phyloP scores from a whole-genome alignment of 2,329 filamentous ascomycete genomes.

The Trichoderma cornu-damae region DNA sequence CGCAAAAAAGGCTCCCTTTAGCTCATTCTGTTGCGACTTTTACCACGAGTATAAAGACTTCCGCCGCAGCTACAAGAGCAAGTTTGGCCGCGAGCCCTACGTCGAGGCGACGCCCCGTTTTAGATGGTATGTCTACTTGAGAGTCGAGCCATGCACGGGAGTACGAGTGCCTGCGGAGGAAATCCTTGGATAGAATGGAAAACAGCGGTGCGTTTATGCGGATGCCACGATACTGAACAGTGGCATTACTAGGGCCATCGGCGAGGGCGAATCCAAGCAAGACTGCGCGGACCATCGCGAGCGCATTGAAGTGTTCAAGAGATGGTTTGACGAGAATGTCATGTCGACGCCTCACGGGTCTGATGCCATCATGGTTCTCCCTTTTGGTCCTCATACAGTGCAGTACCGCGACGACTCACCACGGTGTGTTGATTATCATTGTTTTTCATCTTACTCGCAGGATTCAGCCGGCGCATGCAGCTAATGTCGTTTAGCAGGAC shows the following conservation, averaged over 20 bases:
- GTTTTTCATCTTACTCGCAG: slow-evolving; percentile 2
- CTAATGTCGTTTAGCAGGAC: slow-evolving; percentile 23
- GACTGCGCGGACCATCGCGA: slow-evolving; percentile 23
- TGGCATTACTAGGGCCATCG: slow-evolving; percentile 24
- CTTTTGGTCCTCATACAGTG: slow-evolving; percentile 23
- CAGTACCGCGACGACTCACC: slow-evolving; percentile 28
- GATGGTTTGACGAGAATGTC: slow-evolving; percentile 32
- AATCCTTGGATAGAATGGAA: not conserved
- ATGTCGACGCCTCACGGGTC: slow-evolving; percentile 22
- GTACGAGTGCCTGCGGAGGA: not conserved
- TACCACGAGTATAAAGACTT: slow-evolving; percentile 31
- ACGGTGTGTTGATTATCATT: slow-evolving; percentile 23
- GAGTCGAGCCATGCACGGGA: no score
- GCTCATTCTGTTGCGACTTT: slow-evolving; percentile 32
- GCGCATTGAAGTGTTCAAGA: slow-evolving; percentile 28
- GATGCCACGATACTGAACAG: not conserved
- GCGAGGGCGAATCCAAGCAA: slow-evolving; percentile 24
- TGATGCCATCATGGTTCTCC: slow-evolving; percentile 29
- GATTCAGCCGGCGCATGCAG: slow-evolving; percentile 11
- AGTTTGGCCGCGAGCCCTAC: slow-evolving; percentile 26
- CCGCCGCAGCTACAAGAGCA: slow-evolving; percentile 24
- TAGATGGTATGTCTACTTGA: slow-evolving; percentile 27
- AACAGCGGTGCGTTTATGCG: slow-evolving; percentile 1
- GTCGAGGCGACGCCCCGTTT: slow-evolving; percentile 28
- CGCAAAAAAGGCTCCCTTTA: slow-evolving; percentile 30